These are phyloP conservation scores for Trichoderma cornu-damae DNA, from an alignment of 2,329 filamentous ascomycete genomes.

Conservation along the genomic window DNA sequence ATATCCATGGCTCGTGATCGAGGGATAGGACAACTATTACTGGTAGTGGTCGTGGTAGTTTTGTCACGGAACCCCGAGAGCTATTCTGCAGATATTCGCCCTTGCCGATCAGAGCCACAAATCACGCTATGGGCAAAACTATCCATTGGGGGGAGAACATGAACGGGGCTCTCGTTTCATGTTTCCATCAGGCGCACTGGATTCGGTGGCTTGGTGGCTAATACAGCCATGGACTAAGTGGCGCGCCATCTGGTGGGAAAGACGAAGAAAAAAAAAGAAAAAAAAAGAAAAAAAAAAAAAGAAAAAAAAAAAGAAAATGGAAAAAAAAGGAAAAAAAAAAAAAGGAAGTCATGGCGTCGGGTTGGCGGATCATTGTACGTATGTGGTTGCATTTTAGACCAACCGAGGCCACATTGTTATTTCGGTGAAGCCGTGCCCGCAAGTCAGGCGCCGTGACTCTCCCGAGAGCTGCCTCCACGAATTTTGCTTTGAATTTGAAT, in stretches of 20 bases:
- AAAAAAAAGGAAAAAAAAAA: neutral
- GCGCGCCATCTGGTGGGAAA: neutral
- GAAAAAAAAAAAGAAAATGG: neutral
- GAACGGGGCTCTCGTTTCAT: slow-evolving; percentile 2
- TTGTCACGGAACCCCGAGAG: neutral
- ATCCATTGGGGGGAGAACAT: slow-evolving; percentile 3
- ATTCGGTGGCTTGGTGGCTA: slow-evolving; percentile 10
- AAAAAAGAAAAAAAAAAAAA: neutral
- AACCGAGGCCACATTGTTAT: neutral
- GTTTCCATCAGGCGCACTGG: slow-evolving; percentile 10
- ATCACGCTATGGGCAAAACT: slow-evolving; percentile 10
- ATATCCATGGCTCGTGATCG: slow-evolving; percentile 13
- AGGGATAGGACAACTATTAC: neutral
- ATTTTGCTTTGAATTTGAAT: neutral
- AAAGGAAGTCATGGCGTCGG: neutral
- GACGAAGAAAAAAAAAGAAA: neutral
- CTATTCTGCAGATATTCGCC: neutral
- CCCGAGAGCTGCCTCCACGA: neutral
- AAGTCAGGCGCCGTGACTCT: neutral
- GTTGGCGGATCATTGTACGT: neutral
- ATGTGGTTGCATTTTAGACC: neutral
- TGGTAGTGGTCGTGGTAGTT: no score
- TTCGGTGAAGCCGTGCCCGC: slow-evolving; percentile 12
- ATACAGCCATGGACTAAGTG: slow-evolving; percentile 5
- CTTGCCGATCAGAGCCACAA: slow-evolving; percentile 17